Percentiles rank a stretch among this genome's conserved stretches.
These are phyloP conservation scores for Paracoccidioides lutzii DNA, from an alignment of 2,329 filamentous ascomycete genomes.

Conservation along the genomic window DNA sequence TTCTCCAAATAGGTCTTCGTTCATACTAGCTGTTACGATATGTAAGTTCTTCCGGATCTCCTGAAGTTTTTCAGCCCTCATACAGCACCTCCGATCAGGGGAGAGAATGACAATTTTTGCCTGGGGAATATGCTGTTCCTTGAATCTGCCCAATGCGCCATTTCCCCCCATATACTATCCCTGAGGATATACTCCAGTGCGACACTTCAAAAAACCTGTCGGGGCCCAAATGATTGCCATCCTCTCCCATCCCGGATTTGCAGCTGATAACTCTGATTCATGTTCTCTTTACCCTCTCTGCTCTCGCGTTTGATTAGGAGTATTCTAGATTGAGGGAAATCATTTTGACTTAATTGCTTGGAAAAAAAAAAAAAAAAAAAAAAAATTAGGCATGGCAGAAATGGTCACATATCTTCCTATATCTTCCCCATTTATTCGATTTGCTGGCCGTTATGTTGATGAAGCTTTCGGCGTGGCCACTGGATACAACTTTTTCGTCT, in stretches of 20 bases:
- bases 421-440: constrained; percentile 34
- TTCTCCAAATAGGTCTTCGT: constrained; percentile 27
- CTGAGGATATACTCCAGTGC: too few species aligned
- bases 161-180: not conserved
- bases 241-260: not conserved
- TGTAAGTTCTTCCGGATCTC: constrained; percentile 22
- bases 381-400: constrained; percentile 31
- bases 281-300: not conserved
- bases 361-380: not conserved
- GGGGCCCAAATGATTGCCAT: not conserved
- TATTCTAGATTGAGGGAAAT: constrained; percentile 14
- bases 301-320: not conserved
- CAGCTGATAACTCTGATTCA: too few species aligned
- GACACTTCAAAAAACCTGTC: constrained; percentile 1
- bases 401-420: constrained; percentile 40
- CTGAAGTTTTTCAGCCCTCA: constrained; percentile 3
- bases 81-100: not conserved
- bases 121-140: not conserved
- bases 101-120: not conserved
- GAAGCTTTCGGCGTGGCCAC: constrained; percentile 36
- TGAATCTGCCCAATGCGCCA: not conserved
- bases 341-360: not conserved
- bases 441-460: constrained; percentile 37
- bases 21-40: constrained; percentile 35
- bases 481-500: constrained; percentile 41